Evolutionary conservation across 2,329 filamentous ascomycete species (phyloP).

Genomic region (Xylariaceae sp.): DNA sequence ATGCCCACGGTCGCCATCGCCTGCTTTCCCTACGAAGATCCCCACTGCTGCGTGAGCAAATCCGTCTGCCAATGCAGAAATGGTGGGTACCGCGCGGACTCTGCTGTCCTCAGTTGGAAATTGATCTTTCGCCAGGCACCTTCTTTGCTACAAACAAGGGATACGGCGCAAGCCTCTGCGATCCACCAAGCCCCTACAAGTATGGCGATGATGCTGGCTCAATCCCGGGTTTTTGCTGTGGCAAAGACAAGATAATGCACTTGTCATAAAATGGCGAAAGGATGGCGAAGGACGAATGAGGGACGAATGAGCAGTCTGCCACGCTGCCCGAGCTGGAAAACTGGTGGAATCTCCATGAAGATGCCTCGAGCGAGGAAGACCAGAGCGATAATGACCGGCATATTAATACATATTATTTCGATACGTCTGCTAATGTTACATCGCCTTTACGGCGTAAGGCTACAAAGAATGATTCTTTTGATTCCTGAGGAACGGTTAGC

Average conservation of each 20-base stretch:
- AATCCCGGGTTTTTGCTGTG: slow-evolving; percentile 22
- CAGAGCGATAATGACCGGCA: neutral
- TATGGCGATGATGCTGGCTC: slow-evolving; percentile 18
- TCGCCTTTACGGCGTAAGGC: slow-evolving; percentile 65
- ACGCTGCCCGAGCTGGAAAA: no score
- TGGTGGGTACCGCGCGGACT: slow-evolving; percentile 7
- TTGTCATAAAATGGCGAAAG: no score
- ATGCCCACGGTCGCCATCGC: neutral
- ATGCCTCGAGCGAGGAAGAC: neutral
- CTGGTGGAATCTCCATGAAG: neutral
- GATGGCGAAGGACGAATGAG: no score
- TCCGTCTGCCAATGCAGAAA: slow-evolving; percentile 22
- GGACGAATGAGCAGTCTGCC: no score
- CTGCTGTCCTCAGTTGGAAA: neutral
- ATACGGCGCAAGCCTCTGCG: slow-evolving; percentile 16
- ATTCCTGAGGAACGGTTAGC: slow-evolving; percentile 57
- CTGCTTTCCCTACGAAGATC: slow-evolving; percentile 26
- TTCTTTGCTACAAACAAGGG: slow-evolving; percentile 20
- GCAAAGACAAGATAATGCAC: neutral
- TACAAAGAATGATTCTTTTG: slow-evolving; percentile 83
- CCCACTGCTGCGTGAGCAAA: slow-evolving; percentile 20
- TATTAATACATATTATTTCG: slow-evolving; percentile 3
- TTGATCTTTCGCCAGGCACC: slow-evolving; percentile 15
- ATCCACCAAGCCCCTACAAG: slow-evolving; percentile 17
- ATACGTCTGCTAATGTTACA: slow-evolving; percentile 30